Evolutionary conservation across 495 filamentous ascomycete genomes (phyloP).

Genomic region (Tetracladium marchalianum): DNA sequence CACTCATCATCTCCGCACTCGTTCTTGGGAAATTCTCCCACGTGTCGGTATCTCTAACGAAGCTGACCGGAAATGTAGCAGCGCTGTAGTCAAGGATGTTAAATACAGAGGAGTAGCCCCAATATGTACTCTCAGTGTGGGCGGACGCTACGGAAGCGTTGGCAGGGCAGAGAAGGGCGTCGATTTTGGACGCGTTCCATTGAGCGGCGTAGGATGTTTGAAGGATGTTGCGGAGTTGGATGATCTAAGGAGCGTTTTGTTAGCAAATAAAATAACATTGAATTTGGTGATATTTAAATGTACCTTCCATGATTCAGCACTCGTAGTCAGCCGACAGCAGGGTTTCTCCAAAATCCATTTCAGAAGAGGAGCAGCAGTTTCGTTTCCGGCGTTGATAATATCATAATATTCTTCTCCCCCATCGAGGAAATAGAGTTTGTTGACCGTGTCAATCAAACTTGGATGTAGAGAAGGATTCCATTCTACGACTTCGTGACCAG

Average conservation of each 20-base stretch:
- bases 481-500: constrained; percentile 29
- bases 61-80: constrained; percentile 38
- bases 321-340: constrained; percentile 28
- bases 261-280: background rate
- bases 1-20: constrained; percentile 5
- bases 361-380: constrained; percentile 30
- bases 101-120: constrained; percentile 55
- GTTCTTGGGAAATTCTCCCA: background rate
- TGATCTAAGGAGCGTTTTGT: background rate
- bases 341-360: constrained; percentile 33
- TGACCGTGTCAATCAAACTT: constrained; percentile 30
- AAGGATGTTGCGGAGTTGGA: constrained; percentile 2
- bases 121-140: constrained; percentile 44
- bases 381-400: background rate
- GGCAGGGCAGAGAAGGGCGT: constrained; percentile 53
- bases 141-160: constrained; percentile 42
- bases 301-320: constrained; percentile 31
- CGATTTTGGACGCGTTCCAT: constrained; percentile 15
- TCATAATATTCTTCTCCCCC: background rate
- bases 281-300: background rate
- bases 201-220: constrained; percentile 2
- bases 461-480: constrained; percentile 19
- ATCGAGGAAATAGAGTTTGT: constrained; percentile 24
- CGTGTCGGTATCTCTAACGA: background rate
- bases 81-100: constrained; percentile 54